Conservation (phyloP, 768 basidiomycete species). For the Suillus placidus region DNA sequence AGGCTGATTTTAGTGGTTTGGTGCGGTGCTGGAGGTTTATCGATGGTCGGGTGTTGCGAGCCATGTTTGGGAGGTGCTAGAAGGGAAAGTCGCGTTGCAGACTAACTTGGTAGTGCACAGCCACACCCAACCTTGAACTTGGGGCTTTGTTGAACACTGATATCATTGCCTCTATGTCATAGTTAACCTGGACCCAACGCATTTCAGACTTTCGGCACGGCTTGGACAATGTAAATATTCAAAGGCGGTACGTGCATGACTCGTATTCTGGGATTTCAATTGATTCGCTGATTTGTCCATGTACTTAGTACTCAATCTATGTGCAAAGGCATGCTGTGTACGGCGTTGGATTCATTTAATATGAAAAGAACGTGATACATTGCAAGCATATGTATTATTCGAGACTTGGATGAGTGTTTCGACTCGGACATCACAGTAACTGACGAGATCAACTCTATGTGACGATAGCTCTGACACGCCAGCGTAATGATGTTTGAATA, state of each 20-base stretch:
- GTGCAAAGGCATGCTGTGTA: background rate
- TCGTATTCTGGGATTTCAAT: background rate
- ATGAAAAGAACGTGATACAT: background rate
- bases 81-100: background rate
- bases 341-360: too few relatives aligned
- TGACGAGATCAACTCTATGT: background rate
- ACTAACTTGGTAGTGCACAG: background rate
- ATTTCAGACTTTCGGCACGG: background rate
- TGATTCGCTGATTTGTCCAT: background rate
- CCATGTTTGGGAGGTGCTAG: constrained; percentile 14
- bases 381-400: background rate
- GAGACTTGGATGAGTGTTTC: background rate
- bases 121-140: background rate
- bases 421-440: background rate
- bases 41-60: constrained; percentile 11
- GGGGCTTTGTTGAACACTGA: background rate
- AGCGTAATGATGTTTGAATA: background rate
- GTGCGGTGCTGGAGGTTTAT: constrained; percentile 8
- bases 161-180: background rate
- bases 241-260: background rate
- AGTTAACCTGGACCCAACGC: background rate
- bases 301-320: background rate
- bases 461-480: background rate
- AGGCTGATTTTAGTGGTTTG: constrained; percentile 12
- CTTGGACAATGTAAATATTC: background rate